Evolutionary conservation across 345 rosid species (phyloP).

Genomic region (Pelargonium nanum): DNA sequence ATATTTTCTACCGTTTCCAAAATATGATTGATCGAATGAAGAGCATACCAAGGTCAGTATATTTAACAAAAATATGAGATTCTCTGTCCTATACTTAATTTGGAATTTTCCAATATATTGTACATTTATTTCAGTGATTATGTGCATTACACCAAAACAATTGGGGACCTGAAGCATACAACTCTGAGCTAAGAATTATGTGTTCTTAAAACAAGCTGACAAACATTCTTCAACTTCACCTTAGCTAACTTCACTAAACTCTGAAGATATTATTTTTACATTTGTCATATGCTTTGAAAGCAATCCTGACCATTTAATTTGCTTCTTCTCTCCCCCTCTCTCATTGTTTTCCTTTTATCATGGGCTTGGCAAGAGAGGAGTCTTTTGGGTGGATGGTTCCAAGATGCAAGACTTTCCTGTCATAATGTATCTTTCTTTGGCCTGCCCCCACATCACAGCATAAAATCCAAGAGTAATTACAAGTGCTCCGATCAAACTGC

Average conservation of each 20-base stretch:
- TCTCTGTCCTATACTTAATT: no score
- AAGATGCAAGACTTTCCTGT: not conserved
- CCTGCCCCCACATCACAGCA: not conserved
- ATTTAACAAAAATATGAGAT: no score
- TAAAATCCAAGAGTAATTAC: no score
- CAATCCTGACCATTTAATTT: no score
- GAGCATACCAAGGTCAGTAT: not conserved
- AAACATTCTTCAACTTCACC: no score
- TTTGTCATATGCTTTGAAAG: no score
- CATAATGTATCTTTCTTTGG: not conserved
- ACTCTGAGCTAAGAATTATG: not conserved
- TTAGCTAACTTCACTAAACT: no score
- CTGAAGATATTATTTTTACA: no score
- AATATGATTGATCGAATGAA: not conserved
- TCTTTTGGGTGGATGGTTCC: no score
- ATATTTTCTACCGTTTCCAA: not conserved
- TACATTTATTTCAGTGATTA: no score
- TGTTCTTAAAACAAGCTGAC: not conserved
- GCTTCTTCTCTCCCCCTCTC: not conserved
- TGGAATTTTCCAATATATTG: no score
- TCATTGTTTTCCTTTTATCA: not conserved
- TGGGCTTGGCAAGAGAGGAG: not conserved
- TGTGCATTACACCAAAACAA: not conserved
- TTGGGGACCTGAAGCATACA: not conserved
- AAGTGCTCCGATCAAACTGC: not conserved